Percentiles rank a stretch among this genome's conserved stretches.
Evolutionary conservation across 2,329 filamentous ascomycete species (phyloP).

Genomic region (Tolypocladium endophyticum): DNA sequence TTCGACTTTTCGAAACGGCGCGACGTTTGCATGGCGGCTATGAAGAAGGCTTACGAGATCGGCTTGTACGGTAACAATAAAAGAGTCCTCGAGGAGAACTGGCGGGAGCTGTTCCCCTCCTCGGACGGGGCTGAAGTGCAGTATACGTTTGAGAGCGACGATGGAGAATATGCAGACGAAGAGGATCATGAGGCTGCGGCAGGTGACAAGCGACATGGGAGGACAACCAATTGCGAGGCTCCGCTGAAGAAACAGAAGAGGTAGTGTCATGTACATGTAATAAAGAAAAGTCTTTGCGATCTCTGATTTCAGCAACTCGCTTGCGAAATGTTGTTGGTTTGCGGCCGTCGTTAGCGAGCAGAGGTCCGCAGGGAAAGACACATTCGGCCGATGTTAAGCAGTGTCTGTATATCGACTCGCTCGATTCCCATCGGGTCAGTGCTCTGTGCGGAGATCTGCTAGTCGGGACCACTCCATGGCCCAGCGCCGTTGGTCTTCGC

Average conservation of each 20-base stretch:
- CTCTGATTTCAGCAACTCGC: background rate
- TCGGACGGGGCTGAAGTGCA: constrained; percentile 26
- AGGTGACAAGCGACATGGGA: constrained; percentile 13
- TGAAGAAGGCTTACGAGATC: constrained; percentile 61
- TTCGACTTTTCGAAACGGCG: constrained; percentile 61
- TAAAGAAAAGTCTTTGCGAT: background rate
- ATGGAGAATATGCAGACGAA: constrained; percentile 21
- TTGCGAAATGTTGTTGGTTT: background rate
- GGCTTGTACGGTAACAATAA: constrained; percentile 54
- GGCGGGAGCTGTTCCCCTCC: constrained; percentile 35
- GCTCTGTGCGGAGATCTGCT: constrained; percentile 12
- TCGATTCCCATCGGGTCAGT: constrained; percentile 7
- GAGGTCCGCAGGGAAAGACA: background rate
- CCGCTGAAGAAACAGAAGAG: constrained; percentile 16
- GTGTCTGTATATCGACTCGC: background rate
- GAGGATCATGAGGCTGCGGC: constrained; percentile 10
- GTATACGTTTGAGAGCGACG: constrained; percentile 21
- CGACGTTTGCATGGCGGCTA: constrained; percentile 50
- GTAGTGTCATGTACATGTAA: background rate
- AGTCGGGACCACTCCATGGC: constrained; percentile 23
- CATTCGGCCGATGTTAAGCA: background rate
- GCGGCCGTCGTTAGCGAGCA: background rate
- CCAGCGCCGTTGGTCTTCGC: constrained; percentile 15
- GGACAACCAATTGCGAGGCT: constrained; percentile 4
- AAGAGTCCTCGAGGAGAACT: constrained; percentile 49